Percentiles rank a stretch among this genome's conserved stretches.
phyloP scores from a whole-genome alignment of 768 basidiomycete species.

The Symmetrospora coprosmae region DNA sequence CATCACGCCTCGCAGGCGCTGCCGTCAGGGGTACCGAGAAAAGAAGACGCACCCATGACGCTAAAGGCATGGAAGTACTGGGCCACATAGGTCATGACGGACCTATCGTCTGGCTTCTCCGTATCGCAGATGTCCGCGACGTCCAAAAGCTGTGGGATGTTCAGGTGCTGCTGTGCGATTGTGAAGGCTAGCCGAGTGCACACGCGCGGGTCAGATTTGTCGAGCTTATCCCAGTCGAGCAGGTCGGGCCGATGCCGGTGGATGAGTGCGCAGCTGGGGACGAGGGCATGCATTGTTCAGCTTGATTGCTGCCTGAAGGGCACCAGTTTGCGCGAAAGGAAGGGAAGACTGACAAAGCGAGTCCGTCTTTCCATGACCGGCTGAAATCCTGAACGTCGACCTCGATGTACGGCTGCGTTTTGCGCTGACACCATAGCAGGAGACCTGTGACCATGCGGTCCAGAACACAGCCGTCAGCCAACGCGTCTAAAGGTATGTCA shows the following conservation, averaged over 20 bases:
- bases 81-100: constrained; percentile 96
- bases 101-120: constrained; percentile 78
- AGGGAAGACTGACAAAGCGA: constrained; percentile 71
- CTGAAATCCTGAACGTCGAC: constrained; percentile 86
- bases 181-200: constrained; percentile 79
- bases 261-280: constrained; percentile 79
- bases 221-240: constrained; percentile 68
- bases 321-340: not conserved
- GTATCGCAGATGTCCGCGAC: constrained; percentile 87
- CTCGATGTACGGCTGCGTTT: constrained; percentile 77
- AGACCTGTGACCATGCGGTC: constrained; percentile 41
- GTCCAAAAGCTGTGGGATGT: constrained; percentile 71
- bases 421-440: constrained; percentile 93
- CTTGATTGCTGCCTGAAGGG: constrained; percentile 14
- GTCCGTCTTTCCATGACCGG: constrained; percentile 79
- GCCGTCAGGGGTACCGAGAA: too few species aligned
- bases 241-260: constrained; percentile 95
- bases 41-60: constrained; percentile 60
- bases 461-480: too few species aligned
- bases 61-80: constrained; percentile 97
- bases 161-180: constrained; percentile 62
- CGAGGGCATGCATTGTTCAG: not conserved
- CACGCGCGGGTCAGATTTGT: constrained; percentile 69
- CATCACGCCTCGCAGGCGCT: too few species aligned
- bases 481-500: too few species aligned